Evolutionary conservation across 805 yeast genomes (phyloP), one percentile per base, ranked within the genome.

Genomic region (Starmerella bombi): DNA sequence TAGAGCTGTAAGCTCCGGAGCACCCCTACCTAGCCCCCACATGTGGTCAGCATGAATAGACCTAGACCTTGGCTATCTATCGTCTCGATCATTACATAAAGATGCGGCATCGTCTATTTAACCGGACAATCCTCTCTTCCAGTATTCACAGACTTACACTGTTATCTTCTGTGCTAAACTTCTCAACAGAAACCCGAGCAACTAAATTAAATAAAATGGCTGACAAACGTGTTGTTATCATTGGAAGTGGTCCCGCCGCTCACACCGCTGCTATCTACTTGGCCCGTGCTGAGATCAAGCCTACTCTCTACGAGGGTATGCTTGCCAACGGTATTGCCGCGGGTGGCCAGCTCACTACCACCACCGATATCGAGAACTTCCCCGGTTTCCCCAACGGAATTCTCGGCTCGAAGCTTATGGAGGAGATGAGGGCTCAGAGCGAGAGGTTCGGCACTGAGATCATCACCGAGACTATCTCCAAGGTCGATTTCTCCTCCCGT

Each of bases 171-270:
- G 46, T 41, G 10, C 37, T 36, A 14, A 22, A 29, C 25, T 41
- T 38, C 29, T 40, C 45, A 1, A 35, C 39, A 3, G 38, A 36
- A 25, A 17, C 19, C 14, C 6, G n/a, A 9, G 36, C 29, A 9
- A 20, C 12, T 25, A 37, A 40, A 19, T 18, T 29, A 10, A 30
- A 27, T 16, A 42, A 32, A 29, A 46, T 43, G 46, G 42, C 46
- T 16, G 63, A 60, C 52, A 51, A 50, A 36, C 48, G 43, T 12
- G 63, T 60, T 23, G 61, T 59, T 35, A 60, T 60, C 34, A 57
- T 60, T 37, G 97, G 98, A 34, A 86, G 96, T 41, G 98, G 98
- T 54, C 98, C 98, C 42, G 98, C 98, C 43, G 98, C 96, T 41
- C 95, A 91, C 71, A 91, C 98, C 33, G 98, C 98, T 38, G 98